Conservation (phyloP, 306 rosid genomes). For the Fagus sylvatica region DNA sequence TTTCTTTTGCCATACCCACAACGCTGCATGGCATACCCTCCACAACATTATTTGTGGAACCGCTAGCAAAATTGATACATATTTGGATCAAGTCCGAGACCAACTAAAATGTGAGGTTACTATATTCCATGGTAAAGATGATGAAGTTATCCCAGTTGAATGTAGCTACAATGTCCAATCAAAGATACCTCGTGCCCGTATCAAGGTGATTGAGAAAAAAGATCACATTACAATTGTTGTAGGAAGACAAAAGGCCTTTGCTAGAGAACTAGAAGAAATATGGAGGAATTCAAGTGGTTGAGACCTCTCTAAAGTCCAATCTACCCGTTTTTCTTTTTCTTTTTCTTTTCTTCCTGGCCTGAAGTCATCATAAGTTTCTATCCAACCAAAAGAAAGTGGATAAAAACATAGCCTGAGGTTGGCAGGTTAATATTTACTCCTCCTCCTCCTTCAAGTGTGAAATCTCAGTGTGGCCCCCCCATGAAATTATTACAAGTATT, state of each 20-base stretch:
- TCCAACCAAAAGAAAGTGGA: neutral
- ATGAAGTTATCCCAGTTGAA: constrained; percentile 74
- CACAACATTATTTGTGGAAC: constrained; percentile 90
- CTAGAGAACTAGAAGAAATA: constrained; percentile 78
- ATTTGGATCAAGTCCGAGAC: constrained; percentile 56
- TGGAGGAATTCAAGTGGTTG: constrained; percentile 53
- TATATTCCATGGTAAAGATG: constrained; percentile 74
- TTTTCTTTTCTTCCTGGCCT: neutral
- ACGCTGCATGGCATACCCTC: constrained; percentile 97
- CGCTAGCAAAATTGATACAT: constrained; percentile 62
- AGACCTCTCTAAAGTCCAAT: too few relatives aligned
- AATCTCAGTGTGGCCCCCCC: neutral
- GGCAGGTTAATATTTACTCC: neutral
- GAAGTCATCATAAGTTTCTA: neutral
- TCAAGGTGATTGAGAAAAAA: constrained; percentile 65
- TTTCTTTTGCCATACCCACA: constrained; percentile 94
- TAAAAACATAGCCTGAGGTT: neutral
- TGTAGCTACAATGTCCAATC: constrained; percentile 65
- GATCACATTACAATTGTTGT: constrained; percentile 90
- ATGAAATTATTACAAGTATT: neutral
- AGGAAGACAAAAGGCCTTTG: constrained; percentile 73
- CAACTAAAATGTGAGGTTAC: constrained; percentile 55
- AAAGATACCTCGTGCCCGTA: constrained; percentile 63
- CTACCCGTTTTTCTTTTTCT: neutral
- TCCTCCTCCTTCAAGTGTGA: neutral